Evolutionary conservation across 495 filamentous ascomycete genomes (phyloP).

Genomic region (Entonaema liquescens): DNA sequence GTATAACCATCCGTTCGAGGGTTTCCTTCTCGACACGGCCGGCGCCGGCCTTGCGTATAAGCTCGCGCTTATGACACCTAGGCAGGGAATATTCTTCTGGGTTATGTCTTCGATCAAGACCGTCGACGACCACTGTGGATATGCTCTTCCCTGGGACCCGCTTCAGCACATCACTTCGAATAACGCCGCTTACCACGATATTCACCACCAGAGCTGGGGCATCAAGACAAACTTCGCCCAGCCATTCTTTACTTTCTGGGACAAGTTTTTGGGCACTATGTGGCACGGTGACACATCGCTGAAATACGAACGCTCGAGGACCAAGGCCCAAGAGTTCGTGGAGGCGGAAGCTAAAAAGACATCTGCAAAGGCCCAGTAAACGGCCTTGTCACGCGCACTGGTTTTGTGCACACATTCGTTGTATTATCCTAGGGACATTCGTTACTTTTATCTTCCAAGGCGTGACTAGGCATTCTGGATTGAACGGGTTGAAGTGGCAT

Average conservation of each 20-base stretch:
- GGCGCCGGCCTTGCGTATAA: constrained; percentile 86
- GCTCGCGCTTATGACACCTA: constrained; percentile 74
- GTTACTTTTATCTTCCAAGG: constrained; percentile 26
- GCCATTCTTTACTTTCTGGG: constrained; percentile 90
- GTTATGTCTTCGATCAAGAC: constrained; percentile 88
- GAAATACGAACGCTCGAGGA: constrained; percentile 54
- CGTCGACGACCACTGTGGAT: constrained; percentile 97
- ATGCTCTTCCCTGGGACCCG: constrained; percentile 93
- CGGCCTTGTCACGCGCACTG: constrained; percentile 3
- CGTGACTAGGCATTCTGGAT: constrained; percentile 35
- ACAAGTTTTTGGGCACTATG: constrained; percentile 72
- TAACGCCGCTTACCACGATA: constrained; percentile 94
- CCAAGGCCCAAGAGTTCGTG: constrained; percentile 39
- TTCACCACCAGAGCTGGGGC: constrained; percentile 99
- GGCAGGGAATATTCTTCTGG: constrained; percentile 88
- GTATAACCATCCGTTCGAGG: constrained; percentile 95
- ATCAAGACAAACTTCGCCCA: constrained; percentile 86
- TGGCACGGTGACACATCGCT: constrained; percentile 69
- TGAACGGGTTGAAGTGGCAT: constrained; percentile 28
- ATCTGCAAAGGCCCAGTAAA: constrained; percentile 44
- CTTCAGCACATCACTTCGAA: constrained; percentile 90
- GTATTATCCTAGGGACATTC: constrained; percentile 44
- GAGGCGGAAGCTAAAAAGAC: constrained; percentile 49
- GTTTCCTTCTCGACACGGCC: constrained; percentile 89
- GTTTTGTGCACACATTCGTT: constrained; percentile 43